A percentile compares a stretch with the other conserved stretches of the same genome.
Evolutionary conservation across 768 basidiomycete species (phyloP).

Genomic region (Macrolepiota fuliginosa): DNA sequence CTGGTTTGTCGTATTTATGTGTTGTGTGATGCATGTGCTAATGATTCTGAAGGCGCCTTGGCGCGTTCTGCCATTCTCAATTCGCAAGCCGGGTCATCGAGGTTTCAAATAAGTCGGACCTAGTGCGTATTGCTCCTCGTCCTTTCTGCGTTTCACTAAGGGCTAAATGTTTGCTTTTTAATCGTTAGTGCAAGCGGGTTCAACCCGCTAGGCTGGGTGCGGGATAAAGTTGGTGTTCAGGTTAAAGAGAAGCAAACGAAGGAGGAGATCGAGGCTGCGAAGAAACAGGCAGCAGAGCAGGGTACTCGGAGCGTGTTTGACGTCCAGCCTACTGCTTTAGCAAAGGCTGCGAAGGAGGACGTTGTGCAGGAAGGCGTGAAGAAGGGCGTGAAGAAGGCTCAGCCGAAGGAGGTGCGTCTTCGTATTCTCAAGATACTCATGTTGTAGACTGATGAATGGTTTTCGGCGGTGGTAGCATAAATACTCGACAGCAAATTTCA

Average conservation of each 20-base stretch:
- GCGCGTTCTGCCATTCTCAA: constrained; percentile 13
- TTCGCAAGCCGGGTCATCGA: neutral
- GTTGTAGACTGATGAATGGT: neutral
- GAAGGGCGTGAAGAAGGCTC: constrained; percentile 21
- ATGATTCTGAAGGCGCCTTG: constrained; percentile 22
- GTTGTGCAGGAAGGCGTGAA: constrained; percentile 8
- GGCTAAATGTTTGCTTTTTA: neutral
- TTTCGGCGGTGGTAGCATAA: constrained; percentile 62
- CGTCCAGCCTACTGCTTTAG: constrained; percentile 23
- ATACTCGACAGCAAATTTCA: constrained; percentile 90
- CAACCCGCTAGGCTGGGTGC: constrained; percentile 63
- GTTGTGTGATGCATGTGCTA: neutral
- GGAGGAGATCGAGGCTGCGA: constrained; percentile 45
- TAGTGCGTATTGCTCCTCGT: constrained; percentile 15
- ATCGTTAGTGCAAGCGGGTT: constrained; percentile 42
- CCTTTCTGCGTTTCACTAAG: neutral
- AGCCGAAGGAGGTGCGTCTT: constrained; percentile 27
- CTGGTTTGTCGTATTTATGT: constrained; percentile 18
- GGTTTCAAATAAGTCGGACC: neutral
- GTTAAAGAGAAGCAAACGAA: constrained; percentile 42
- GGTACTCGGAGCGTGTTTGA: constrained; percentile 54
- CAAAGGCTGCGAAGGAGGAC: constrained; percentile 19
- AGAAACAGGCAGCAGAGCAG: constrained; percentile 40
- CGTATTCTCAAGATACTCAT: neutral
- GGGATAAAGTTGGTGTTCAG: constrained; percentile 51